These are phyloP conservation scores for Spiraea crenata DNA, from an alignment of 331 rosid species.

Conservation along the genomic window DNA sequence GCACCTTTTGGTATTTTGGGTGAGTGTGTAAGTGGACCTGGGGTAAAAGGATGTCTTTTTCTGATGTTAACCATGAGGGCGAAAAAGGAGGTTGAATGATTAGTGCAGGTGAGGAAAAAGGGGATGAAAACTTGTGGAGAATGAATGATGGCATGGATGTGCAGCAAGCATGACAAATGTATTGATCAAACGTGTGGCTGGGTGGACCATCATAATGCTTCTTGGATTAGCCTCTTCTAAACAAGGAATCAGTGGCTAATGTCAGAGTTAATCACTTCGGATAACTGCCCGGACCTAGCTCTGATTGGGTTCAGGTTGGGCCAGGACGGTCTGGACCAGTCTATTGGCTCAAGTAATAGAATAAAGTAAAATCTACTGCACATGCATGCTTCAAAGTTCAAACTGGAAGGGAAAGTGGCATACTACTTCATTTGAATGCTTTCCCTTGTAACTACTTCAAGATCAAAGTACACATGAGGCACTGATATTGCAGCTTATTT, in stretches of 20 bases:
- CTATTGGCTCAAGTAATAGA: no score
- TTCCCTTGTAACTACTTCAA: slow-evolving; percentile 10
- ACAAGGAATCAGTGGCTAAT: no score
- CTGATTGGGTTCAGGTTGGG: no score
- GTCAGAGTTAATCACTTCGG: no score
- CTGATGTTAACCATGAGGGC: background rate
- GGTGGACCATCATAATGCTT: slow-evolving; percentile 14
- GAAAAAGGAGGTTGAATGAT: slow-evolving; percentile 26
- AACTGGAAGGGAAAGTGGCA: background rate
- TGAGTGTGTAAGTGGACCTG: slow-evolving; percentile 11
- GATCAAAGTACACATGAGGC: background rate
- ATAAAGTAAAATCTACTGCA: background rate
- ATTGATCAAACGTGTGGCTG: slow-evolving; percentile 10
- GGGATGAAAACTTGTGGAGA: slow-evolving; percentile 17
- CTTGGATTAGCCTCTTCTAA: background rate
- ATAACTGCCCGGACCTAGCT: no score
- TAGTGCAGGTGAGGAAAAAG: slow-evolving; percentile 13
- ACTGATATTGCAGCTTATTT: slow-evolving; percentile 32
- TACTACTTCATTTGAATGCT: background rate
- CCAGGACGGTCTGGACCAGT: no score
- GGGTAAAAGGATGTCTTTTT: slow-evolving; percentile 4
- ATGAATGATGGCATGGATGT: slow-evolving; percentile 5
- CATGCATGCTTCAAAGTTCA: background rate
- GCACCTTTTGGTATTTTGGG: slow-evolving; percentile 16
- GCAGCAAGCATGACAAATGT: slow-evolving; percentile 12